Conservation (phyloP, 371 early-diverging fungal genomes). For the Catenaria anguillulae region DNA sequence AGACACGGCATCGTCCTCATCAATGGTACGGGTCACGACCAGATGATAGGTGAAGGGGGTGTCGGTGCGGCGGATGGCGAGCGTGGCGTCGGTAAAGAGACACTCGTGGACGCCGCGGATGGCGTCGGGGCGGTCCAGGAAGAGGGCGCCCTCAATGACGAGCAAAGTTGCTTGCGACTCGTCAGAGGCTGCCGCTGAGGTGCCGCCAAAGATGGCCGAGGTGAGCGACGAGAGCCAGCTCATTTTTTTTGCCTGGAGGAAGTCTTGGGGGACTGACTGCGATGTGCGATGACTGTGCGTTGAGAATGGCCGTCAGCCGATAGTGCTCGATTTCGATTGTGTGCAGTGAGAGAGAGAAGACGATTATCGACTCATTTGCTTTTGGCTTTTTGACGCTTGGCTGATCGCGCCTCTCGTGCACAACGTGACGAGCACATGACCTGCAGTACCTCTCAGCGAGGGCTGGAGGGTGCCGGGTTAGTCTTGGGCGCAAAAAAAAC, state of each 20-base stretch:
- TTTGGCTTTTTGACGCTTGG: too few species aligned
- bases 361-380: too few species aligned
- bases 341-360: too few species aligned
- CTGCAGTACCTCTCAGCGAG: too few species aligned
- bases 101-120: slow-evolving; percentile 10
- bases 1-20: slow-evolving; percentile 40
- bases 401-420: too few species aligned
- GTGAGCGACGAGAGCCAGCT: neutral
- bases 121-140: slow-evolving; percentile 4
- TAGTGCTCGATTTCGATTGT: too few species aligned
- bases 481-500: too few species aligned
- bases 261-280: too few species aligned
- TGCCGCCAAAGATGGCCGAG: neutral
- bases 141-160: neutral
- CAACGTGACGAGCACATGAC: too few species aligned
- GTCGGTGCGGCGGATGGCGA: slow-evolving; percentile 39
- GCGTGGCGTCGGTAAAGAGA: slow-evolving; percentile 36
- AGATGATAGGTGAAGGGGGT: slow-evolving; percentile 42
- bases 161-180: neutral
- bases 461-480: too few species aligned
- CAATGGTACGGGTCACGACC: slow-evolving; percentile 45
- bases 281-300: too few species aligned
- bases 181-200: neutral
- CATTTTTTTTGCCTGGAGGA: neutral
- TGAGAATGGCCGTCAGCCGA: too few species aligned